Evolutionary conservation across 1,284 basidiomycete species (phyloP), one percentile per base, ranked within the genome.

Genomic region (Ceratobasidium sp.): DNA sequence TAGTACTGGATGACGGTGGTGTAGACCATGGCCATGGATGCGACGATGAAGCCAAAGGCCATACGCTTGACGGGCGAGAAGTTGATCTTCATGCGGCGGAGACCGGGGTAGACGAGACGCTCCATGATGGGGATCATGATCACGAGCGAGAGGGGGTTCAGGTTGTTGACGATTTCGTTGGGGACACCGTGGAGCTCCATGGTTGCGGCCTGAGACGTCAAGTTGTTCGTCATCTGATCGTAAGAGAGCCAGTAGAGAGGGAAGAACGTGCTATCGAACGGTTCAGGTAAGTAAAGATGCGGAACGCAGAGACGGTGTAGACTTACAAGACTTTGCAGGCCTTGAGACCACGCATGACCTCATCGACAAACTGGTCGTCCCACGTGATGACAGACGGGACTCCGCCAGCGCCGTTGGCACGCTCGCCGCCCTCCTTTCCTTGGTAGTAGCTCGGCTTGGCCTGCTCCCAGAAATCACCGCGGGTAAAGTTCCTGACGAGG

Each of bases 301-400:
- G n/a, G 52, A 16, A 11, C 52, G 91, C 91, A 82, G 81, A 88
- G 79, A 80, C 73, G 0, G 91, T 91, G 81, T 80, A 93, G 87
- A 91, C 94, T 55, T 85, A 79, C 82, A 96, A 96, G 72, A 96
- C 93, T 50, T 83, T 81, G 82, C 94, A 96, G 9, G 95, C 95
- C 80, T 93, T 93, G 81, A 95, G 82, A 1, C 92, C 93, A 77
- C 93, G 87, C 72, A 86, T 85, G 63, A 96, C 88, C 79, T 96
- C 94, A 70, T 94, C 92, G 16, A 96, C 92, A 88, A 90, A 94
- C 47, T 84, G 79, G 77, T 93, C 91, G 77, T 93, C 90, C 70
- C 80, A 85, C 7, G 78, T 82, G 54, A 69, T 69, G 8, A 41
- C 52, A 35, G 52, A n/a, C 1, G 66, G 66, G 26, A 47, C 66